These are phyloP conservation scores for Cutaneotrichosporon cyanovorans DNA, from an alignment of 1,284 basidiomycete species.

Conservation along the genomic window DNA sequence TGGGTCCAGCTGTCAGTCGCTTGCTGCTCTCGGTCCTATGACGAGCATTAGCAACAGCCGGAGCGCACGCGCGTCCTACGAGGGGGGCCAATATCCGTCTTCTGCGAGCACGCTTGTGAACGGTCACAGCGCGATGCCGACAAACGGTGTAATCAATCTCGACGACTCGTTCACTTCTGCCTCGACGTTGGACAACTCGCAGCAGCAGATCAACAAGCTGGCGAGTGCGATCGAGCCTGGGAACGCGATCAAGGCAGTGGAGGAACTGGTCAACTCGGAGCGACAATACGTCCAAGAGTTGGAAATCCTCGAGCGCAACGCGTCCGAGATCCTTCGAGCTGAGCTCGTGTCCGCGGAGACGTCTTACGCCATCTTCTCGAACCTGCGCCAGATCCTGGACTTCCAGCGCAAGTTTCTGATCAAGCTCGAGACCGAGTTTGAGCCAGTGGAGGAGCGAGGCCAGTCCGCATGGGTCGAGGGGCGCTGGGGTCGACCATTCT, in stretches of 20 bases:
- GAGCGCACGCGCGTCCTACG: slow-evolving; percentile 37
- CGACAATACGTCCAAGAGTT: slow-evolving; percentile 97
- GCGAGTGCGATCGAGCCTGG: too few species aligned
- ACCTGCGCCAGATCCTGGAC: slow-evolving; percentile 89
- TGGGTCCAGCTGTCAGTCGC: slow-evolving; percentile 3
- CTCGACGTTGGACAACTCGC: not conserved
- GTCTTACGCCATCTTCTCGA: slow-evolving; percentile 90
- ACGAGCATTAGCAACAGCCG: slow-evolving; percentile 11
- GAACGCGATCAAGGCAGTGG: slow-evolving; percentile 41
- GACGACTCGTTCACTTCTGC: slow-evolving; percentile 1
- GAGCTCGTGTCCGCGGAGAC: slow-evolving; percentile 88
- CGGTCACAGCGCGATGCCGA: not conserved
- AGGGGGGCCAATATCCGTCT: slow-evolving; percentile 23
- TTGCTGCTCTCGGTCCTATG: slow-evolving; percentile 11
- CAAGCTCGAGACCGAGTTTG: slow-evolving; percentile 70
- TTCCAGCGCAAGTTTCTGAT: slow-evolving; percentile 93
- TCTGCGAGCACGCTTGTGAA: slow-evolving; percentile 9
- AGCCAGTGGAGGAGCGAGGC: slow-evolving; percentile 53
- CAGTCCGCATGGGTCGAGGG: slow-evolving; percentile 68
- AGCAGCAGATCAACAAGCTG: too few species aligned
- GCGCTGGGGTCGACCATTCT: slow-evolving; percentile 77
- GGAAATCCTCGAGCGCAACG: slow-evolving; percentile 88
- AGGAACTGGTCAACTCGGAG: slow-evolving; percentile 53
- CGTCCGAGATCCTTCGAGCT: slow-evolving; percentile 66
- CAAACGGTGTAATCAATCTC: not conserved